phyloP scores from a whole-genome alignment of 2,329 filamentous ascomycete genomes.

The Paracamarosporium sp. region DNA sequence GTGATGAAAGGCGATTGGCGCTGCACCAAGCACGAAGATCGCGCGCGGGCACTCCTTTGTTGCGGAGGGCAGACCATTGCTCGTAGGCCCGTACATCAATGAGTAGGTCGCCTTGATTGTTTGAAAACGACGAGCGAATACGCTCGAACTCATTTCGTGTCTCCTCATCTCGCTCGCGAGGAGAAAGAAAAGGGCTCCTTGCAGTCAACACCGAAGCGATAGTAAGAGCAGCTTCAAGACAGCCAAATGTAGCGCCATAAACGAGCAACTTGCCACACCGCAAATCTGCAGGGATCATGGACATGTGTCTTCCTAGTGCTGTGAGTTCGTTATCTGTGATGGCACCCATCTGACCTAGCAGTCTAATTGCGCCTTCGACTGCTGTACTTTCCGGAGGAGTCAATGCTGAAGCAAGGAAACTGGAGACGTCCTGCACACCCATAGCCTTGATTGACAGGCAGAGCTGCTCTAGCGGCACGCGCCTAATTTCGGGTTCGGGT shows the following conservation, averaged over 20 bases:
- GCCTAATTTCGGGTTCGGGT: conserved; percentile 90
- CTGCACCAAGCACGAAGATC: conserved; percentile 80
- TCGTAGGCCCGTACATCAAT: conserved; percentile 87
- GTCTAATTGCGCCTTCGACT: conserved; percentile 81
- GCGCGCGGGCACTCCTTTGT: conserved; percentile 62
- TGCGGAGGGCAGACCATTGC: conserved; percentile 74
- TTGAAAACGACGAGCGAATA: conserved; percentile 75
- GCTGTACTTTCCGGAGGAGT: conserved; percentile 87
- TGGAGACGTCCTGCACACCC: conserved; percentile 82
- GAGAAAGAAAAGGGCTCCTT: conserved; percentile 84
- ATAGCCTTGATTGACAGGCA: conserved; percentile 95
- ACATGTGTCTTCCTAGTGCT: conserved; percentile 88
- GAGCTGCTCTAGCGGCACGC: conserved; percentile 91
- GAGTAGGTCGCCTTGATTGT: conserved; percentile 83
- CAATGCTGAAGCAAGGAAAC: conserved; percentile 83
- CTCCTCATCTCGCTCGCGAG: conserved; percentile 81
- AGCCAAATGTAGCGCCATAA: conserved; percentile 92
- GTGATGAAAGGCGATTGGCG: conserved; percentile 81
- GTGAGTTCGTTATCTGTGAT: conserved; percentile 87
- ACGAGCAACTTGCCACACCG: conserved; percentile 95
- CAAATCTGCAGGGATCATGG: conserved; percentile 92
- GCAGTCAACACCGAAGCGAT: conserved; percentile 93
- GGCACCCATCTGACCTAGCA: conserved; percentile 86
- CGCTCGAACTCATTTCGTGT: conserved; percentile 82
- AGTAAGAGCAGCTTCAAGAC: conserved; percentile 84